Evolutionary conservation across 2,329 filamentous ascomycete genomes (phyloP).

Genomic region (Trichoderma asperellum): DNA sequence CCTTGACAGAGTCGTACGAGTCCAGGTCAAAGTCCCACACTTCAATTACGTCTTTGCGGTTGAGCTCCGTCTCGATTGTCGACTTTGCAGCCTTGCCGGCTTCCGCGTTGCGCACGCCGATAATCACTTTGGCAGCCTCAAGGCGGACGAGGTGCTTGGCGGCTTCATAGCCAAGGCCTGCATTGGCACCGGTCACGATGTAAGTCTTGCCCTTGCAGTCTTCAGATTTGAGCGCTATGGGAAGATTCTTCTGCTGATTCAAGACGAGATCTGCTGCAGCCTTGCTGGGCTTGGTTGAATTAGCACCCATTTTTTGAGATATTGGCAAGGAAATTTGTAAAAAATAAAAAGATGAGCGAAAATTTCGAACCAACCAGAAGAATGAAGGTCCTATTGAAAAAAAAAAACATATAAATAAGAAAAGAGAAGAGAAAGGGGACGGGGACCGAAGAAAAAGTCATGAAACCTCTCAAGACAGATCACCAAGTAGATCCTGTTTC

Average conservation of each 20-base stretch:
- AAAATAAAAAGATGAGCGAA: not conserved
- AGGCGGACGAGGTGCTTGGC: slow-evolving; percentile 47
- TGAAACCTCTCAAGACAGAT: not conserved
- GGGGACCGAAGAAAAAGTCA: not conserved
- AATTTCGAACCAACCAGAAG: not conserved
- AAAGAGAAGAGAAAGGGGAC: not conserved
- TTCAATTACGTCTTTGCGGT: slow-evolving; percentile 38
- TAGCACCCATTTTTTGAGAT: not conserved
- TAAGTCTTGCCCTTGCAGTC: slow-evolving; percentile 25
- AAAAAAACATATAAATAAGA: not conserved
- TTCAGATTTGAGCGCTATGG: slow-evolving; percentile 2
- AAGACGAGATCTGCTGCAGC: not conserved
- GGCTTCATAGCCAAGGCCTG: slow-evolving; percentile 47
- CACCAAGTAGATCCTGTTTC: not conserved
- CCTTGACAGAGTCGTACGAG: slow-evolving; percentile 42
- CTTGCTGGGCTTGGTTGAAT: not conserved
- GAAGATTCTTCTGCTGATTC: slow-evolving; percentile 15
- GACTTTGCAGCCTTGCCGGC: slow-evolving; percentile 48
- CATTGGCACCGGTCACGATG: slow-evolving; percentile 51
- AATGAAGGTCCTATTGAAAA: not conserved
- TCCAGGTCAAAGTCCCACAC: slow-evolving; percentile 52
- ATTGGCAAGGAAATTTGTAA: not conserved
- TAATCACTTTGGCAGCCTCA: slow-evolving; percentile 47
- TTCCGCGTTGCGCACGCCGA: slow-evolving; percentile 46
- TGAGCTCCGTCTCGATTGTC: slow-evolving; percentile 41